Percentiles rank a stretch among this genome's conserved stretches.
Evolutionary conservation across 2,329 filamentous ascomycete species (phyloP).

Genomic region (Lachnum nothofagi): DNA sequence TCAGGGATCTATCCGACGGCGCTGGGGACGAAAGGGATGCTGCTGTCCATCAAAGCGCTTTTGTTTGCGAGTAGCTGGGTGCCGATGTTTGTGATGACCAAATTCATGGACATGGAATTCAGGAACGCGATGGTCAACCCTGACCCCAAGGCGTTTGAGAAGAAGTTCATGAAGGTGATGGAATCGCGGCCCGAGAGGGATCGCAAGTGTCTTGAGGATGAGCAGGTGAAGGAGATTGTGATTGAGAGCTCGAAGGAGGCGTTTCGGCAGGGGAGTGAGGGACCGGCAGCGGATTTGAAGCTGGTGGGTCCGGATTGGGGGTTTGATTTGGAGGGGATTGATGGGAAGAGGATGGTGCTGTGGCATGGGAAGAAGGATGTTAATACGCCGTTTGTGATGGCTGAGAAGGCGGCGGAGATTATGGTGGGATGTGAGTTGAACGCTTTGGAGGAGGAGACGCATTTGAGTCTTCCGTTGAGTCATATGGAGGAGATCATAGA

Average conservation of each 20-base stretch:
- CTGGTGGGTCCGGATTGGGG: conserved; percentile 11
- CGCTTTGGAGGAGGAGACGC: conserved; percentile 12
- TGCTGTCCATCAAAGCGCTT: conserved; percentile 3
- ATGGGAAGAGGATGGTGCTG: conserved; percentile 9
- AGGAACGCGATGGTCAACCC: conserved; percentile 2
- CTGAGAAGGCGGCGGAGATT: conserved; percentile 8
- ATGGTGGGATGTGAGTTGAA: conserved; percentile 8
- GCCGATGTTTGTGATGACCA: background rate
- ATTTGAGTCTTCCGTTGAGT: conserved; percentile 14
- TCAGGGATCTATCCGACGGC: conserved; percentile 11
- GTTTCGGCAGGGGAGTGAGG: conserved; percentile 10
- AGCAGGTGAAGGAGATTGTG: conserved; percentile 3
- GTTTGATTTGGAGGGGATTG: conserved; percentile 14
- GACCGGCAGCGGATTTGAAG: conserved; percentile 9
- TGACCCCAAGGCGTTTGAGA: conserved; percentile 10
- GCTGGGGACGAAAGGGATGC: conserved; percentile 10
- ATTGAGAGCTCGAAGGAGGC: conserved; percentile 14
- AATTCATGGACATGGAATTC: conserved; percentile 12
- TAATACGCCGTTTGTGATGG: conserved; percentile 13
- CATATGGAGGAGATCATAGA: conserved; percentile 10
- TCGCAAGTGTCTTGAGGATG: conserved; percentile 11
- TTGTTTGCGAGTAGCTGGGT: conserved; percentile 3
- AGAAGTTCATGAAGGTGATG: conserved; percentile 12
- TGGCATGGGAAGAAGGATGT: conserved; percentile 20
- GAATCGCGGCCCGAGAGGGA: conserved; percentile 5